Base-by-base conservation (phyloP, 805 yeast genomes). In the Yamadazyma olivae region DNA sequence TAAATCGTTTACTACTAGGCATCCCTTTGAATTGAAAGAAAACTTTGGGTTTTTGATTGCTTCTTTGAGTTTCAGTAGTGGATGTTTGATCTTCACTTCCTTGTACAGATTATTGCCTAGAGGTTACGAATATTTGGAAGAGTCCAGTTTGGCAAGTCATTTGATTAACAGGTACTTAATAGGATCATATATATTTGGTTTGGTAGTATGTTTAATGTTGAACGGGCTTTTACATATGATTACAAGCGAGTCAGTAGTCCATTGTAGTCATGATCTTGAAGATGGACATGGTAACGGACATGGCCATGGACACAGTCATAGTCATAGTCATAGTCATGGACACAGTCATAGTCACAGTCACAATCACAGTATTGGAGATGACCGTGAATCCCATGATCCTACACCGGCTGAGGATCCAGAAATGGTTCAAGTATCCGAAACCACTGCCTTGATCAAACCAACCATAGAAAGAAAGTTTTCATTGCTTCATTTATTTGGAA, bases 221-320 rank as follows among this genome's bases (percentile, higher is more conserved):
- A 90, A 89, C 56, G 54, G 66, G 18, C 24, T 82, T 1, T 77
- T 93, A 4, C 96, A 90, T 57, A 56, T 77, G 23, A 57, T 80
- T 35, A 86, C 97, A 0, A 77, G 91, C 33, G 86, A 86, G 54
- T 80, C 90, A 21, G 75, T 90, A 22, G 84, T 90, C 0, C 96
- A 89, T 53, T 89, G 96, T 59, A 83, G 78, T 12, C 96, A 89
- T 50, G 57, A 49, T n/a, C 66, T 54, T 12, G 57, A 54, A 10
- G 57, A 40, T 7, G 30, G 25, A 12, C 33, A 42, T 4, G 22
- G 20, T 20, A 23, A 15, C 6, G n/a, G 13, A 16, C 10, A 35
- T 17, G 35, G 19, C 24, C 39, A 35, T 24, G 34, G 32, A 3
- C 52, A 51, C 35, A 27, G 27, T 15, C 47, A 51, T 33, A 31